Conservation (phyloP, 129 eudicot species). For the Flaveria bidentis region DNA sequence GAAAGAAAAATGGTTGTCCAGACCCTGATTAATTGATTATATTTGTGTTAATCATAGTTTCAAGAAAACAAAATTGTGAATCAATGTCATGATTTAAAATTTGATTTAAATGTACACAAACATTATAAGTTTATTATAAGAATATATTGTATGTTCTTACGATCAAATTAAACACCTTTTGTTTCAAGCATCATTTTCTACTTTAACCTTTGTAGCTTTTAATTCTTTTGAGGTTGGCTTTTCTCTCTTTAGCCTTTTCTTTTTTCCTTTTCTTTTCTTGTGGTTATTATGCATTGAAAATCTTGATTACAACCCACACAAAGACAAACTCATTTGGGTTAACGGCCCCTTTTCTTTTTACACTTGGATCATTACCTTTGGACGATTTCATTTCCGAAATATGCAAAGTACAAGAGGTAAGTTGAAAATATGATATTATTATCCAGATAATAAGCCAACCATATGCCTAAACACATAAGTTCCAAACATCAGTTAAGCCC, state of each 20-base stretch:
- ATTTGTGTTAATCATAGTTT: background rate
- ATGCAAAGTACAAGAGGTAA: background rate
- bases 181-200: conserved; percentile 63
- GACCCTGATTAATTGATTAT: no score
- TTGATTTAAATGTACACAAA: background rate
- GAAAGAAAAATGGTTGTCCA: background rate
- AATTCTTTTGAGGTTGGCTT: conserved; percentile 71
- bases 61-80: background rate
- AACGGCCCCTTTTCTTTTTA: conserved; percentile 31
- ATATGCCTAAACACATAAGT: background rate
- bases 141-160: background rate
- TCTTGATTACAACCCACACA: conserved; percentile 37
- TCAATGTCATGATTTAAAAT: background rate
- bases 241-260: conserved; percentile 25
- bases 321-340: conserved; percentile 32
- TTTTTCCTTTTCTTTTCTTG: conserved; percentile 21
- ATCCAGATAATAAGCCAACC: background rate
- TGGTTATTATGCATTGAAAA: conserved; percentile 26
- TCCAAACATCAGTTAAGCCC: background rate
- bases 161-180: conserved; percentile 13
- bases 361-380: conserved; percentile 46
- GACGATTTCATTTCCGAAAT: conserved; percentile 17
- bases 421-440: background rate
- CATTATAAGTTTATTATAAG: no score
- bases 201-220: conserved; percentile 48